Evolutionary conservation across 192 early-diverging fungal genomes (phyloP), one percentile per base, ranked within the genome.

Genomic region (Martensiomyces pterosporus): DNA sequence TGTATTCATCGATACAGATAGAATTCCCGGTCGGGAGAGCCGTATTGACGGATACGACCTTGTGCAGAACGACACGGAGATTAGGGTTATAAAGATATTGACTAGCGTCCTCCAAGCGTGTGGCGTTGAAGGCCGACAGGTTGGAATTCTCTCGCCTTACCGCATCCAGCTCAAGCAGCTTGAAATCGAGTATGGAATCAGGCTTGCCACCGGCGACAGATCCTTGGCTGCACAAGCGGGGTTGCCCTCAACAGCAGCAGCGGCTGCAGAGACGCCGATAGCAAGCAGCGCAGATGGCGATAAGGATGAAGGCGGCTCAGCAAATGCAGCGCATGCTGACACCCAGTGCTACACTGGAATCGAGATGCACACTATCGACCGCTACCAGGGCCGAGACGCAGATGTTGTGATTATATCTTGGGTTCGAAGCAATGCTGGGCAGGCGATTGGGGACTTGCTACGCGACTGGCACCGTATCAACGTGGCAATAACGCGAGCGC

Each of bases 331-430:
- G n/a, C n/a, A n/a, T n/a, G 5, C 12, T 4, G 19, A n/a, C 10
- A 34, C 33, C 13, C 6, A 16, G 35, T 14, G 3, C 2, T 36
- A 37, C 55, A 32, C 36, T 18, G 57, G 72, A 12, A 45, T 97
- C 9, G 92, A 94, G 44, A 64, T 90, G 39, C 80, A 83, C 16
- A 98, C 95, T 3, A 83, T 98, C 24, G 95, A 98, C 69, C 82
- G 85, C 46, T 95, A 85, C 61, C 95, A 98, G 66, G 95, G 95
- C 23, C 82, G 89, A 13, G 95, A 98, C 60, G 92, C 93, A 58
- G 84, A 88, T 3, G 86, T 87, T 43, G 83, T 97, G n/a, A 59
- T 98, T 14, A 79, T 98, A 2, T 93, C 91, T 7, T 77, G 92
- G 38, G 93, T 96, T 17, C 76, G 92, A 37, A 87, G 85, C 43